These are phyloP conservation scores for Phytopythium delawarense DNA, from an alignment of 352 stramenopile genomes.

Conservation along the genomic window DNA sequence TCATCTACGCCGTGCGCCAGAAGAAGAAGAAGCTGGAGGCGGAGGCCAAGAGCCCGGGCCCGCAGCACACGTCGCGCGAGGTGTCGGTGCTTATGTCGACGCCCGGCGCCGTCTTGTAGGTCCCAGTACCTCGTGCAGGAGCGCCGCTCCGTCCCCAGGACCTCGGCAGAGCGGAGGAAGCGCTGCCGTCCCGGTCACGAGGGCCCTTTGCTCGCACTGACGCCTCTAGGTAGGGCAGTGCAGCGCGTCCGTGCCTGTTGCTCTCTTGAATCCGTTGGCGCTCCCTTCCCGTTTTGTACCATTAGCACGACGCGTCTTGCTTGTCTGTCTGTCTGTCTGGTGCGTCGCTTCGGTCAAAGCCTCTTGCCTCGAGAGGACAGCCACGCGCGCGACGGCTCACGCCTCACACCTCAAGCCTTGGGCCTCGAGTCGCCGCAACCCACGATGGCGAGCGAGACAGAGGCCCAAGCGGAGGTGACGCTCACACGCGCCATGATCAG, in stretches of 20 bases:
- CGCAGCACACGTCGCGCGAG: slow-evolving; percentile 22
- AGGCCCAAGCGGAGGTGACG: background rate
- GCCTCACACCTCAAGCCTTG: background rate
- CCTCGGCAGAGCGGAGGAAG: background rate
- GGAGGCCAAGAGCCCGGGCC: slow-evolving; percentile 36
- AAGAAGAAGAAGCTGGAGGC: slow-evolving; percentile 47
- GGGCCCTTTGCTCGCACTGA: background rate
- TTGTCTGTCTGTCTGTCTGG: background rate
- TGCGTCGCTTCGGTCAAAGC: background rate
- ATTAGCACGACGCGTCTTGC: background rate
- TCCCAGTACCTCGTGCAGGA: background rate
- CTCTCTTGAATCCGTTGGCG: slow-evolving; percentile 3
- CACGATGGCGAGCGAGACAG: background rate
- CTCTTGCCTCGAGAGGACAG: background rate
- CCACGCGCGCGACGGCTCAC: background rate
- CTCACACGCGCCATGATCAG: slow-evolving; percentile 32
- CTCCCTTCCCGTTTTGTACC: background rate
- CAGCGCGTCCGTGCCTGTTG: background rate
- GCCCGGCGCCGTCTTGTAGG: slow-evolving; percentile 17
- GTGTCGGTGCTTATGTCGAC: slow-evolving; percentile 35
- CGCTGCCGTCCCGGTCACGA: background rate
- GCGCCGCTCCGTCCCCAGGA: background rate
- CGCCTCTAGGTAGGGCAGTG: background rate
- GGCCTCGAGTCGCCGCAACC: background rate
- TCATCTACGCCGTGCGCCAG: slow-evolving; percentile 44